Evolutionary conservation across 116 monocot species (phyloP), one percentile per base, ranked within the genome.

Genomic region (Trichopus zeylanicus): DNA sequence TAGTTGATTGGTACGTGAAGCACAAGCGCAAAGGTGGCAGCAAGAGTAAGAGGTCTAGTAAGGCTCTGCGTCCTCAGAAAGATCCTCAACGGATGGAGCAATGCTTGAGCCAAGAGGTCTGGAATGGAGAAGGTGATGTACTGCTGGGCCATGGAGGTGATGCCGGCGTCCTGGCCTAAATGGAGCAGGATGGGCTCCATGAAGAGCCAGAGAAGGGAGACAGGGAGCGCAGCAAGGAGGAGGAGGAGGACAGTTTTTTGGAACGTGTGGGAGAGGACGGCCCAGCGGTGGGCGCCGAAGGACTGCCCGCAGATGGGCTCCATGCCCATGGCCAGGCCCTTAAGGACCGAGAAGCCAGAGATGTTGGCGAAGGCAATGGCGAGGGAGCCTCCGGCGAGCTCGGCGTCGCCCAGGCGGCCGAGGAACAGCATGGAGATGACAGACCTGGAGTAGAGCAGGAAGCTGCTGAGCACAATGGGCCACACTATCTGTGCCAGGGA

Each of bases 301-400:
- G 77, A 81, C 37, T 86, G 85, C 2, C 77, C 55, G 29, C 85
- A 86, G 33, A 86, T 70, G 26, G 85, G 85, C 39, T 84, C 79
- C 72, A 72, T 77, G 19, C 72, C 77, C 46, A 67, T 60, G 12
- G 77, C 53, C 22, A 77, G 56, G 30, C 77, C 71, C 31, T 65
- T 70, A 37, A 76, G 65, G 33, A 65, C 61, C 3, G 73, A 73
- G 69, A 73, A 73, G 34, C 78, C 78, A 31, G 78, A 73, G 48
- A 79, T 79, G 78, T 79, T 78, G 18, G 78, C 78, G 28, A 79
- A 79, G 60, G 73, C 78, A 25, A 69, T 66, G 55, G 73, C 64
- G 19, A 79, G 69, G 23, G 73, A 80, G 6, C 85, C 85, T 13
- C 72, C 85, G 9, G 85, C 85, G 7, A 85, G 70, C 21, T 63